Evolutionary conservation across 2,329 filamentous ascomycete species (phyloP).

Genomic region (Pseudogymnoascus sp.): DNA sequence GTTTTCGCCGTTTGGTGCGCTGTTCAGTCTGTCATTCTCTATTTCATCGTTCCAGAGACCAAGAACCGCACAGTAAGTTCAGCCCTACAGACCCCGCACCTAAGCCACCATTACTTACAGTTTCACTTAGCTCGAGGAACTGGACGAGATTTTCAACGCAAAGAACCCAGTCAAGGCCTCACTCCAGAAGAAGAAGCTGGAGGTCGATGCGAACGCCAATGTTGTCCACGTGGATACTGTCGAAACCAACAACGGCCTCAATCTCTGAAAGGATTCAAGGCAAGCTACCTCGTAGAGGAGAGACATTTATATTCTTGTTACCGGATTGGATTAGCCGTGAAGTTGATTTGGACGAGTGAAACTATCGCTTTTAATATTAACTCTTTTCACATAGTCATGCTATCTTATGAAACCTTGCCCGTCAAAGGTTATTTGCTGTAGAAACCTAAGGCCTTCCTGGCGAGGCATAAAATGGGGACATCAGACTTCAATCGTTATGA

Average conservation of each 20-base stretch:
- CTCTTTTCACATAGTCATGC: not conserved
- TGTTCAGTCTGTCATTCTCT: slow-evolving; percentile 36
- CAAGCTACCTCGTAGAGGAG: not conserved
- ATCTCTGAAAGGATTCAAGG: not conserved
- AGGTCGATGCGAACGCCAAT: slow-evolving; percentile 26
- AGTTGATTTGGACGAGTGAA: not conserved
- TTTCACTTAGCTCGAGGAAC: slow-evolving; percentile 39
- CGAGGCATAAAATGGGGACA: not conserved
- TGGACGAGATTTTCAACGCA: slow-evolving; percentile 43
- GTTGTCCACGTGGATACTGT: slow-evolving; percentile 15
- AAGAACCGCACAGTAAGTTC: slow-evolving; percentile 36
- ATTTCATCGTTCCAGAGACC: slow-evolving; percentile 44
- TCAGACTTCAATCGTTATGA: not conserved
- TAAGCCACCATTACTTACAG: not conserved
- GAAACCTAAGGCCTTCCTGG: not conserved
- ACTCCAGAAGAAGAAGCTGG: slow-evolving; percentile 35
- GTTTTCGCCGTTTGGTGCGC: slow-evolving; percentile 41
- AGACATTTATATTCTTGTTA: not conserved
- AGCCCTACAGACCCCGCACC: not conserved
- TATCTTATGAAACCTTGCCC: not conserved
- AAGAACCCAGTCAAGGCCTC: slow-evolving; percentile 40
- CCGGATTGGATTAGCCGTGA: not conserved
- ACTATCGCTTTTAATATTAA: not conserved
- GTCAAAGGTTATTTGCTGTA: not conserved
- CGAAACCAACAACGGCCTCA: not conserved